Percentiles rank a stretch among this genome's conserved stretches.
phyloP scores from a whole-genome alignment of 2,329 filamentous ascomycete species.

The Ceratocystis lukuohia region DNA sequence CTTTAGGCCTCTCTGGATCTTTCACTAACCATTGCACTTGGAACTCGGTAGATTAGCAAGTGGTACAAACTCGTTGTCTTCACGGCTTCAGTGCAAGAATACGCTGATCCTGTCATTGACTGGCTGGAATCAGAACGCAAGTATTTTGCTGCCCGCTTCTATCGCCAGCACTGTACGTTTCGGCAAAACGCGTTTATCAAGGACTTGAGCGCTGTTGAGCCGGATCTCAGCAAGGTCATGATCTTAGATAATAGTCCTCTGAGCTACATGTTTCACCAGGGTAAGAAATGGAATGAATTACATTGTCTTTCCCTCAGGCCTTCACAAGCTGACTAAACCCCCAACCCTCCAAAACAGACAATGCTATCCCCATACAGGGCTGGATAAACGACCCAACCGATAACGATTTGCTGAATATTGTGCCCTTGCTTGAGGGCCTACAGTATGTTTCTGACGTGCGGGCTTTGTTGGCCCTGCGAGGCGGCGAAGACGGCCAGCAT shows the following conservation, averaged over 20 bases:
- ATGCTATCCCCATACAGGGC: constrained; percentile 96
- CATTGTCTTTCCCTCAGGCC: constrained; percentile 1
- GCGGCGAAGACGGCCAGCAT: constrained; percentile 63
- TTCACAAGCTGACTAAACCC: background rate
- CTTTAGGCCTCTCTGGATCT: background rate
- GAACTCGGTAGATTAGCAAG: constrained; percentile 55
- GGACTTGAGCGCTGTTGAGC: constrained; percentile 88
- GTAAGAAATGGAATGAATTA: constrained; percentile 36
- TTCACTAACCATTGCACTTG: constrained; percentile 21
- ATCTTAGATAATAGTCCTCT: constrained; percentile 97
- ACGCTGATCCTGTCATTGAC: constrained; percentile 96
- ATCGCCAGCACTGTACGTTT: constrained; percentile 93
- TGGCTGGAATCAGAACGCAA: constrained; percentile 96
- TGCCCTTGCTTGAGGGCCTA: constrained; percentile 82
- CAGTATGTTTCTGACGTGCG: constrained; percentile 96
- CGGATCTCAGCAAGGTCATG: constrained; percentile 94
- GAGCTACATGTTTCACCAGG: constrained; percentile 98
- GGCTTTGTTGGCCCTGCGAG: constrained; percentile 73
- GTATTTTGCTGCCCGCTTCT: constrained; percentile 87
- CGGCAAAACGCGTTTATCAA: constrained; percentile 96
- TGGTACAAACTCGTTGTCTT: constrained; percentile 98
- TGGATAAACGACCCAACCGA: constrained; percentile 99
- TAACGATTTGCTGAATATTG: constrained; percentile 81
- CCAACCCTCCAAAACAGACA: constrained; percentile 48
- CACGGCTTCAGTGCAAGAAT: constrained; percentile 94